A percentile compares a stretch with the other conserved stretches of the same genome.
phyloP scores from a whole-genome alignment of 2,329 filamentous ascomycete genomes.

The Tolypocladium cylindrosporum region DNA sequence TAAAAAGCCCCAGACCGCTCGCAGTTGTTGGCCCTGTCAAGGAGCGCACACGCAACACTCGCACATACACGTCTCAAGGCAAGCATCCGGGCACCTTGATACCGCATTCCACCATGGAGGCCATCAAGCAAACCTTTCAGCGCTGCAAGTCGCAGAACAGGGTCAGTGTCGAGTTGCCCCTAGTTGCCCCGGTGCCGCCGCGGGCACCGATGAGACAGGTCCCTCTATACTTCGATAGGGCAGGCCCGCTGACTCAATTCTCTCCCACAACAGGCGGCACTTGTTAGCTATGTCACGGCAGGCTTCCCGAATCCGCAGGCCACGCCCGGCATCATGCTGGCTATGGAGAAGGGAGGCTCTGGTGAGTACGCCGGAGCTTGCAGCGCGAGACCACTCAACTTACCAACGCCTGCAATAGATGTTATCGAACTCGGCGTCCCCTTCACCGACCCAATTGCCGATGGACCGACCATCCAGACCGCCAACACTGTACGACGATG shows the following conservation, averaged over 20 bases:
- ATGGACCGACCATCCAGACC: conserved; percentile 93
- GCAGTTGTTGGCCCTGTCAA: not conserved
- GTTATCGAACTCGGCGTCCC: conserved; percentile 92
- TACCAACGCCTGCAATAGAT: conserved; percentile 34
- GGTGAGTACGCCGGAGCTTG: conserved; percentile 40
- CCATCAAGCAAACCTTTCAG: conserved; percentile 47
- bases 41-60: not conserved
- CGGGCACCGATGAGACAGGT: not conserved
- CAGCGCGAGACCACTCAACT: not conserved
- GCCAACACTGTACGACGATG: conserved; percentile 62
- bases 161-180: conserved; percentile 31
- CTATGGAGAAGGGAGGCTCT: conserved; percentile 85
- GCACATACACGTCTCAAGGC: not conserved
- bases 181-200: conserved; percentile 11
- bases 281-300: conserved; percentile 94
- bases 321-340: conserved; percentile 75
- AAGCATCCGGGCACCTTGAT: not conserved
- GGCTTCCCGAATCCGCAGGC: conserved; percentile 78
- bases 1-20: not conserved
- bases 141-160: conserved; percentile 49
- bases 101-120: conserved; percentile 35
- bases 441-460: conserved; percentile 96
- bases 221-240: not conserved
- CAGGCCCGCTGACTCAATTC: not conserved
- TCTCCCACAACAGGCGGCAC: conserved; percentile 50